Conservation (phyloP, 495 filamentous ascomycete species). For the Pyrenopolyporus hunteri region DNA sequence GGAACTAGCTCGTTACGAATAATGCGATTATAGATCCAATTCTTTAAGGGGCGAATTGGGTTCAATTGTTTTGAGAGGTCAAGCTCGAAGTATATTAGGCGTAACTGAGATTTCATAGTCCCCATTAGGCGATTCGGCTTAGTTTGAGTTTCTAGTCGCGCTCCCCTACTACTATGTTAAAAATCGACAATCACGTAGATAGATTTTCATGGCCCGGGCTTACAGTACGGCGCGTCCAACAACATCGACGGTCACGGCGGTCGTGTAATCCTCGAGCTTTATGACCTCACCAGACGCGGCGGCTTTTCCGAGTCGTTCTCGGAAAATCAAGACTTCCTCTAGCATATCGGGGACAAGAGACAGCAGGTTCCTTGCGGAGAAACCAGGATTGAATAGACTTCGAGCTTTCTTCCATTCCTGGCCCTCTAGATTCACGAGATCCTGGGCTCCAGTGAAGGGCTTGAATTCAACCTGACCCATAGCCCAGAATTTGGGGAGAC, state of each 20-base stretch:
- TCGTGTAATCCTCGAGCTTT: constrained; percentile 42
- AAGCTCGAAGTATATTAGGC: constrained; percentile 25
- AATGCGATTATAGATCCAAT: constrained; percentile 27
- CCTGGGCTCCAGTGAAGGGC: constrained; percentile 40
- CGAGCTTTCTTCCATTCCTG: constrained; percentile 51
- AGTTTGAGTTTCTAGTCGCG: constrained; percentile 28
- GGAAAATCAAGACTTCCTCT: constrained; percentile 48
- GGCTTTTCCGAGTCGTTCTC: constrained; percentile 38
- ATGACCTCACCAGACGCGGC: constrained; percentile 44
- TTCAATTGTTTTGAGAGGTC: constrained; percentile 13
- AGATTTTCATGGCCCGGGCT: constrained; percentile 4
- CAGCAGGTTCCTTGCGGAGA: constrained; percentile 48
- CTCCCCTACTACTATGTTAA: constrained; percentile 13
- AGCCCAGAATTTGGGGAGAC: constrained; percentile 44
- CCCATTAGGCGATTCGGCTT: constrained; percentile 23
- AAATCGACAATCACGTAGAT: neutral
- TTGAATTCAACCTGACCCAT: constrained; percentile 40
- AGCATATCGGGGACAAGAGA: constrained; percentile 49
- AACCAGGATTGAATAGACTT: constrained; percentile 54
- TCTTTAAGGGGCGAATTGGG: constrained; percentile 10
- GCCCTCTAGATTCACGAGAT: constrained; percentile 48
- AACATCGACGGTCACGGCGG: constrained; percentile 51
- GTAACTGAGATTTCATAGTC: constrained; percentile 31
- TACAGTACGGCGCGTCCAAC: constrained; percentile 52
- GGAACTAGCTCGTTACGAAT: constrained; percentile 24